Percentiles rank a stretch among this genome's conserved stretches.
Conservation (phyloP, 495 filamentous ascomycete genomes). For the Talaromyces adpressus region DNA sequence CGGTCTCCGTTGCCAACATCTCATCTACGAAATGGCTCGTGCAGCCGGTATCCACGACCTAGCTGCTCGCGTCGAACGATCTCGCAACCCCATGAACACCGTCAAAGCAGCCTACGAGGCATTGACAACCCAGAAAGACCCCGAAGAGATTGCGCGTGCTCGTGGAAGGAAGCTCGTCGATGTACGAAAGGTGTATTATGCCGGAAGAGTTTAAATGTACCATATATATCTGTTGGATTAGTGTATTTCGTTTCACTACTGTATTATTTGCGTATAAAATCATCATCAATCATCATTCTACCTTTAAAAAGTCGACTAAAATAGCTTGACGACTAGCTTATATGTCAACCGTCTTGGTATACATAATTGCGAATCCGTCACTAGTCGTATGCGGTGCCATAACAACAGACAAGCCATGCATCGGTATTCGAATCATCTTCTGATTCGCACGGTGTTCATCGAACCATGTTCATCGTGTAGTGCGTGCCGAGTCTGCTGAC, state of each 20-base stretch:
- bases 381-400: not conserved
- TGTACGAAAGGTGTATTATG: slow-evolving; percentile 95
- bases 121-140: slow-evolving; percentile 71
- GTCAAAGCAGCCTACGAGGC: slow-evolving; percentile 85
- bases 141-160: slow-evolving; percentile 80
- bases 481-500: not conserved
- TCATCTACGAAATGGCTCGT: slow-evolving; percentile 88
- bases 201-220: slow-evolving; percentile 50
- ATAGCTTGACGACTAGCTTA: not conserved
- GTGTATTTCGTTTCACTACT: not conserved
- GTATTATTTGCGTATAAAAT: slow-evolving; percentile 3
- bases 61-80: slow-evolving; percentile 66
- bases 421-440: not conserved
- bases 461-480: not conserved
- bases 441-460: not conserved
- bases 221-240: not conserved
- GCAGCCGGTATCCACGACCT: slow-evolving; percentile 80
- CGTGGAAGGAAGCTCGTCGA: slow-evolving; percentile 92
- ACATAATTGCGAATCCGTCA: not conserved
- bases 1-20: slow-evolving; percentile 79
- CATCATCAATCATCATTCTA: not conserved
- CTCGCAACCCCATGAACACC: slow-evolving; percentile 91
- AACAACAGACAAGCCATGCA: not conserved
- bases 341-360: not conserved
- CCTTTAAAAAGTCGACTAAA: no score